A percentile compares a stretch with the other conserved stretches of the same genome.
Evolutionary conservation across 2,329 filamentous ascomycete genomes (phyloP).

Genomic region (Calonectria henricotiae): DNA sequence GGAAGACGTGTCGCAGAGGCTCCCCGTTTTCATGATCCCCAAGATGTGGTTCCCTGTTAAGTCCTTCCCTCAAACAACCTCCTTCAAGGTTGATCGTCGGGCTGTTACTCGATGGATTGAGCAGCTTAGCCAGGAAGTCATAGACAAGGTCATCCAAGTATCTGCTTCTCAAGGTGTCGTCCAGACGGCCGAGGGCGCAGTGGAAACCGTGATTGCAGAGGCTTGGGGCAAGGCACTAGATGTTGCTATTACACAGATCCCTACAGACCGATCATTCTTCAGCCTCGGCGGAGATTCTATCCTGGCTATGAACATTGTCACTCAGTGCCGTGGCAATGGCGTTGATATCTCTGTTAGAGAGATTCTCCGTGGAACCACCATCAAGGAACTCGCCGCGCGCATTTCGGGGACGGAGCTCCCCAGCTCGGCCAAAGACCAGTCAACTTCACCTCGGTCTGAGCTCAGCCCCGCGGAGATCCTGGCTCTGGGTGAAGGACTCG

Average conservation of each 20-base stretch:
- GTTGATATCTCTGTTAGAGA: constrained; percentile 4
- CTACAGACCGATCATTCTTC: constrained; percentile 11
- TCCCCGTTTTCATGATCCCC: constrained; percentile 5
- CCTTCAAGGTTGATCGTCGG: constrained; percentile 2
- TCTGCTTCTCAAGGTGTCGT: not conserved
- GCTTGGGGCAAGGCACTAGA: constrained; percentile 14
- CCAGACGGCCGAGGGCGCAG: not conserved
- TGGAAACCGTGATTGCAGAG: constrained; percentile 4
- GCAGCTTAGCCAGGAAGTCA: not conserved
- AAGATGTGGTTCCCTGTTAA: constrained; percentile 15
- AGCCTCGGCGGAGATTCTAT: constrained; percentile 14
- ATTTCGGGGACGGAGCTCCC: constrained; percentile 2
- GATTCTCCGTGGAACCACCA: constrained; percentile 5
- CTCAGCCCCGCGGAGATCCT: not conserved
- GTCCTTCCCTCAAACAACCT: not conserved
- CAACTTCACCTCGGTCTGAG: not conserved
- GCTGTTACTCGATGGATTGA: constrained; percentile 13
- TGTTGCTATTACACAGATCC: not conserved
- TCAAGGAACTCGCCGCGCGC: not conserved
- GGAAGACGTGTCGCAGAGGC: not conserved
- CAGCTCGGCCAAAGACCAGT: not conserved
- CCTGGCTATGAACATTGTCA: constrained; percentile 16
- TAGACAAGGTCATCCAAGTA: constrained; percentile 4
- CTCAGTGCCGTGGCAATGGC: constrained; percentile 8
- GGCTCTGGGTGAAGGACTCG: constrained; percentile 2